A percentile compares a stretch with the other conserved stretches of the same genome.
Evolutionary conservation across 176 grass and related monocot genomes (phyloP).

Genomic region (Zoysia japonica): DNA sequence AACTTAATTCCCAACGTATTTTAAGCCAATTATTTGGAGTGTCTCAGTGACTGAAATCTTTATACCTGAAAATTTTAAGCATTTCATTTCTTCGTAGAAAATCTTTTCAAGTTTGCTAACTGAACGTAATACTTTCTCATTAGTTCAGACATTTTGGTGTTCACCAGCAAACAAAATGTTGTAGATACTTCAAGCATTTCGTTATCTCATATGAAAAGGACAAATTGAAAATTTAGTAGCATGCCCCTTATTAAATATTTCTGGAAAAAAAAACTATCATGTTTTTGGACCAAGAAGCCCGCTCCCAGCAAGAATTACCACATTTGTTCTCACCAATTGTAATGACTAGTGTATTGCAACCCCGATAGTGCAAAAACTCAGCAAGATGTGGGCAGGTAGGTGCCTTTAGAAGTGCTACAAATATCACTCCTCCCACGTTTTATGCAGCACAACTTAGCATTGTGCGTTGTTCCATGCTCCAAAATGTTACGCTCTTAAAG

Average conservation of each 20-base stretch:
- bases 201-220: no score
- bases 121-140: not conserved
- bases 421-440: not conserved
- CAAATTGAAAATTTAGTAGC: not conserved
- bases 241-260: not conserved
- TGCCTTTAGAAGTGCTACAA: not conserved
- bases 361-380: not conserved
- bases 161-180: no score
- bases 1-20: not conserved
- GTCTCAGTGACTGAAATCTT: slow-evolving; percentile 2
- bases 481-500: not conserved
- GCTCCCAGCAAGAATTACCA: not conserved
- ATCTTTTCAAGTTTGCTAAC: not conserved
- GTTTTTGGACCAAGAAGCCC: not conserved
- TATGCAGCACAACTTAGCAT: not conserved
- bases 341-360: not conserved
- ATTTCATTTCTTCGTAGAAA: not conserved
- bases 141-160: not conserved
- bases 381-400: not conserved
- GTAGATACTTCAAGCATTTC: no score
- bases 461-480: not conserved
- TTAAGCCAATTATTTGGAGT: not conserved
- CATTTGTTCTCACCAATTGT: not conserved
- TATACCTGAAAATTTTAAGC: not conserved
- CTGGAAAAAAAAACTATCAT: slow-evolving; percentile 2